phyloP scores from a whole-genome alignment of 2,329 filamentous ascomycete genomes.

The Paraphoma chrysanthemicola region DNA sequence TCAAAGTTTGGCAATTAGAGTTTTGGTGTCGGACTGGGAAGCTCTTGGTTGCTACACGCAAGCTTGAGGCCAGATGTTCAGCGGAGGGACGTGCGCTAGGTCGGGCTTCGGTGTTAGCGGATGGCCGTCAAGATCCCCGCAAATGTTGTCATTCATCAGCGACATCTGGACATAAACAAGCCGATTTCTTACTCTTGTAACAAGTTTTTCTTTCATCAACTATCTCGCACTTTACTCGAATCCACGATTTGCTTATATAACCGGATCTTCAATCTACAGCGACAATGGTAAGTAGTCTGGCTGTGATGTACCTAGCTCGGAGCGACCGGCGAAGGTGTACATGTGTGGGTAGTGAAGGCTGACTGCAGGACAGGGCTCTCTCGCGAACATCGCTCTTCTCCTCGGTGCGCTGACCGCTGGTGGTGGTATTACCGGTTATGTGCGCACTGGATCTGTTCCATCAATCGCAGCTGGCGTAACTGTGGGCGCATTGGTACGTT shows the following conservation, averaged over 20 bases:
- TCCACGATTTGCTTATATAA: too few species aligned
- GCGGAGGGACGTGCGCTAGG: slow-evolving; percentile 12
- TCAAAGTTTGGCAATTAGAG: slow-evolving; percentile 2
- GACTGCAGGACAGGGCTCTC: slow-evolving; percentile 26
- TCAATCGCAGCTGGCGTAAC: slow-evolving; percentile 84
- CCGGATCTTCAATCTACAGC: not conserved
- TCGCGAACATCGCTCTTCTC: slow-evolving; percentile 73
- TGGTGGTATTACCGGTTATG: slow-evolving; percentile 87
- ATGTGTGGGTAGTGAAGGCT: slow-evolving; percentile 1
- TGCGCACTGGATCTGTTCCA: slow-evolving; percentile 82
- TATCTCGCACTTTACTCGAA: not conserved
- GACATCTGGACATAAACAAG: not conserved
- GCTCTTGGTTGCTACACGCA: not conserved
- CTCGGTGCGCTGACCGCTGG: slow-evolving; percentile 83
- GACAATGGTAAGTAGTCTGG: not conserved
- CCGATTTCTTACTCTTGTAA: not conserved
- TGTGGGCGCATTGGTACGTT: slow-evolving; percentile 71
- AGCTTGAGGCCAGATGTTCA: slow-evolving; percentile 37
- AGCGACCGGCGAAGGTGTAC: not conserved
- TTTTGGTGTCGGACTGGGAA: slow-evolving; percentile 13
- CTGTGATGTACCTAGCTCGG: not conserved
- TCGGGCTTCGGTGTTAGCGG: slow-evolving; percentile 18
- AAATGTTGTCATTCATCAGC: slow-evolving; percentile 12
- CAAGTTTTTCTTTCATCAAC: not conserved
- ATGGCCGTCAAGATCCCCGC: slow-evolving; percentile 19